These are phyloP conservation scores for Lepidopterella palustris DNA, from an alignment of 495 filamentous ascomycete species.

Conservation along the genomic window DNA sequence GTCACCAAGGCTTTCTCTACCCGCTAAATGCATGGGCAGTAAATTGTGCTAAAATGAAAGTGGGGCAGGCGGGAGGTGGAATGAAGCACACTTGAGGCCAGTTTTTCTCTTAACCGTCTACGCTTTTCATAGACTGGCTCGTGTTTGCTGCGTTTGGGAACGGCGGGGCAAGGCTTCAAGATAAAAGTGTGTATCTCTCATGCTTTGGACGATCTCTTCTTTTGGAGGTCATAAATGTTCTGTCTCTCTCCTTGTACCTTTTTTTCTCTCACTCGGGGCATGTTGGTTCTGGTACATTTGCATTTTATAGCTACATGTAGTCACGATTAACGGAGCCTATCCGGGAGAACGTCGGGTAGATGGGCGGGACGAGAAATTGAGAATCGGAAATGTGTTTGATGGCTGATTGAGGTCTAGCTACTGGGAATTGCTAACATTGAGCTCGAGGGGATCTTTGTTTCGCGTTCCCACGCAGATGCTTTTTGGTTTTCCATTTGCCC, in stretches of 20 bases:
- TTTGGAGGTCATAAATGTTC: not conserved
- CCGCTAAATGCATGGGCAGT: slow-evolving; percentile 49
- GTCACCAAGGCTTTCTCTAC: slow-evolving; percentile 97
- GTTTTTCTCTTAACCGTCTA: not conserved
- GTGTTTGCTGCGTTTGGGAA: slow-evolving; percentile 1
- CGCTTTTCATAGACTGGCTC: not conserved
- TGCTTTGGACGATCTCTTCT: not conserved
- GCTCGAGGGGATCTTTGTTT: not conserved
- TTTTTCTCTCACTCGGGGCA: not conserved
- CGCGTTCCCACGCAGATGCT: not conserved
- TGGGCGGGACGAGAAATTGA: not conserved
- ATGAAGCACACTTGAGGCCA: too few species aligned
- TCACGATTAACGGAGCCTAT: not conserved
- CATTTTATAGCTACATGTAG: not conserved
- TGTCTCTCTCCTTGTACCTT: not conserved
- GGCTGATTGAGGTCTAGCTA: not conserved
- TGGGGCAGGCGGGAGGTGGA: not conserved
- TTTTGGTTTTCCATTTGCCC: too few species aligned
- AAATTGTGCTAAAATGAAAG: not conserved
- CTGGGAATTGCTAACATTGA: not conserved
- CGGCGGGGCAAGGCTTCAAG: not conserved
- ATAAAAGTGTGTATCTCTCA: not conserved
- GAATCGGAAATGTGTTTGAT: not conserved
- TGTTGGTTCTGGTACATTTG: not conserved
- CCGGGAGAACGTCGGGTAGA: not conserved